These are phyloP conservation scores for Panaeolus cyanescens DNA, from an alignment of 768 basidiomycete genomes.

Conservation along the genomic window DNA sequence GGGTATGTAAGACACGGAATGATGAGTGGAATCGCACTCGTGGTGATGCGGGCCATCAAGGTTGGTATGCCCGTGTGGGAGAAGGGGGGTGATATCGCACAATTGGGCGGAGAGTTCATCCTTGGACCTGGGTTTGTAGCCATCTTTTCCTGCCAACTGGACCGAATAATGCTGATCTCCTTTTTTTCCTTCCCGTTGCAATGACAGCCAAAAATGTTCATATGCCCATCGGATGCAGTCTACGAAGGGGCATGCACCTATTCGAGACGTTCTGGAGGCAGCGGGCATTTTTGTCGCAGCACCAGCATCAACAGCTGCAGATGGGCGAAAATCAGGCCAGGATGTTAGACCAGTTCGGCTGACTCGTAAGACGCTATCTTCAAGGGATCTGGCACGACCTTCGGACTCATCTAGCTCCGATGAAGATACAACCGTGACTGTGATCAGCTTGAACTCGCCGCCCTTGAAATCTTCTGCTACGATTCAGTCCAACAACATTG, in stretches of 20 bases:
- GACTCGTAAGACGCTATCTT: neutral
- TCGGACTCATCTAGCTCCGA: neutral
- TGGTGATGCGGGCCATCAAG: constrained; percentile 67
- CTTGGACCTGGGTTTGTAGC: constrained; percentile 41
- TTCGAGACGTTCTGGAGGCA: constrained; percentile 64
- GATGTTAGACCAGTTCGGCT: neutral
- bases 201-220: constrained; percentile 56
- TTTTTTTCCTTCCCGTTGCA: neutral
- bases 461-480: neutral
- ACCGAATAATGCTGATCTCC: neutral
- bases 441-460: neutral
- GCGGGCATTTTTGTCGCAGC: constrained; percentile 38
- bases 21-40: constrained; percentile 72
- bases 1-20: constrained; percentile 68
- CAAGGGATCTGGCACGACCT: neutral
- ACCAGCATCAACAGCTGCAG: neutral
- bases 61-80: constrained; percentile 84
- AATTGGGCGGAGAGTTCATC: constrained; percentile 89
- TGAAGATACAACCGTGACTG: neutral
- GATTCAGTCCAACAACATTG: neutral
- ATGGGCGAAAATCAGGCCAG: neutral
- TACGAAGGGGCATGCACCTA: constrained; percentile 72
- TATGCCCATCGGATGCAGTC: constrained; percentile 88
- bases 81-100: constrained; percentile 72
- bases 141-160: neutral